Base-by-base conservation (phyloP, 1,139 yeast species). In the Chernovozyma aurita region DNA sequence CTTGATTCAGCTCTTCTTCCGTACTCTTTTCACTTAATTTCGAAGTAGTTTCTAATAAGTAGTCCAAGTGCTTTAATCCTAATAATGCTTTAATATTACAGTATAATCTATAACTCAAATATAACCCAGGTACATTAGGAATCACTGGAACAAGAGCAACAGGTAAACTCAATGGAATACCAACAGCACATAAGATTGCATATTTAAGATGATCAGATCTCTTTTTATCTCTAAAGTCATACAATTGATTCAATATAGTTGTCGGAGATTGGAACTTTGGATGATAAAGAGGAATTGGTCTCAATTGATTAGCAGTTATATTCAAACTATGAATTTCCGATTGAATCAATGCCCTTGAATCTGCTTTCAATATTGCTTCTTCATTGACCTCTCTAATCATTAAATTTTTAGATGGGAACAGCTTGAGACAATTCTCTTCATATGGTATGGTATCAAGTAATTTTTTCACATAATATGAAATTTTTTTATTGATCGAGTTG, bases 91-190 rank as follows among this genome's bases (percentile, higher is more conserved):
- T 85, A 52, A 80, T 69, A 55, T 90, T 86, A 52, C 96, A 86
- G 62, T 87, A 92, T 15, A 85, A 70, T 45, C 98, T 70, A 57
- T 84, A 92, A 4, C 85, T 69, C 31, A 90, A 59, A 53, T 88
- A 92, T 49, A 92, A 83, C 0, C 97, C 97, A 0, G 98, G 98
- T n/a, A 92, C 76, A 48, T 92, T 92, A 15, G 98, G 98, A 2
- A 90, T 57, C n/a, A 90, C 70, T 0, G 98, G 98, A 0, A 92
- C 53, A 32, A 88, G 52, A 0, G 87, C 88, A 37, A 88, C 59
- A 1, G 98, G 98, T 6, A 87, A 52, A 0, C 95, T 78, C 31
- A 90, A 46, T 1, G 97, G 97, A 3, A 92, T 61, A 2, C 81
- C 80, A 22, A 82, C 46, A 0, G 76, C 72, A 47, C 86, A 79